phyloP scores from a whole-genome alignment of 2,329 filamentous ascomycete genomes.

The Diaporthe ampelina region DNA sequence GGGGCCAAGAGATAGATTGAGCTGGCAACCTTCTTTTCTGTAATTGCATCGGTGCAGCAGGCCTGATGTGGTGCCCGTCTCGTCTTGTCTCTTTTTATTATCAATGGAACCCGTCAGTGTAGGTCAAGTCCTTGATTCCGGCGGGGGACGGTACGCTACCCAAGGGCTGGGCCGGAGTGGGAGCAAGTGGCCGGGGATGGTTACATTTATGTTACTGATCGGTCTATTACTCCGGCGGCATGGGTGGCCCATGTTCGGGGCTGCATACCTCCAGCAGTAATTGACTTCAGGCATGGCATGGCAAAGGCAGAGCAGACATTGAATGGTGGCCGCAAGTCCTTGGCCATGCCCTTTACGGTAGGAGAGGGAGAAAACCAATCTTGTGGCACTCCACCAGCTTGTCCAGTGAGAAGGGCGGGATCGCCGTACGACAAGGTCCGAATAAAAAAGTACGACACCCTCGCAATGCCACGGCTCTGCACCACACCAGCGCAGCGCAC shows the following conservation, averaged over 20 bases:
- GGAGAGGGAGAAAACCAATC: slow-evolving; percentile 16
- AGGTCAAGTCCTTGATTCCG: slow-evolving; percentile 3
- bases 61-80: slow-evolving; percentile 1
- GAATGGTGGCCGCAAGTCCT: neutral
- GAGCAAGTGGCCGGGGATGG: slow-evolving; percentile 29
- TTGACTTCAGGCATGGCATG: neutral
- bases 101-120: slow-evolving; percentile 12
- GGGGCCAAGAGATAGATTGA: slow-evolving; percentile 11
- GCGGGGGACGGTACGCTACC: slow-evolving; percentile 14
- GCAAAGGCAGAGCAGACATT: neutral
- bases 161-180: slow-evolving; percentile 15
- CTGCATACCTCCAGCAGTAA: neutral
- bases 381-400: slow-evolving; percentile 4
- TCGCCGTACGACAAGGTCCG: slow-evolving; percentile 6
- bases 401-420: slow-evolving; percentile 27
- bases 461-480: too few species aligned
- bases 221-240: slow-evolving; percentile 25
- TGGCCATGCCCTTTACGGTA: slow-evolving; percentile 22
- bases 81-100: neutral
- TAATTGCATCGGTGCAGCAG: neutral
- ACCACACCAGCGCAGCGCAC: too few species aligned
- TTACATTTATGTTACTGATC: slow-evolving; percentile 30
- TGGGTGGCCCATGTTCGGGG: slow-evolving; percentile 12
- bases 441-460: neutral
- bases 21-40: slow-evolving; percentile 20